Evolutionary conservation across 192 early-diverging fungal genomes (phyloP).

Genomic region (Gonapodya prolifera): DNA sequence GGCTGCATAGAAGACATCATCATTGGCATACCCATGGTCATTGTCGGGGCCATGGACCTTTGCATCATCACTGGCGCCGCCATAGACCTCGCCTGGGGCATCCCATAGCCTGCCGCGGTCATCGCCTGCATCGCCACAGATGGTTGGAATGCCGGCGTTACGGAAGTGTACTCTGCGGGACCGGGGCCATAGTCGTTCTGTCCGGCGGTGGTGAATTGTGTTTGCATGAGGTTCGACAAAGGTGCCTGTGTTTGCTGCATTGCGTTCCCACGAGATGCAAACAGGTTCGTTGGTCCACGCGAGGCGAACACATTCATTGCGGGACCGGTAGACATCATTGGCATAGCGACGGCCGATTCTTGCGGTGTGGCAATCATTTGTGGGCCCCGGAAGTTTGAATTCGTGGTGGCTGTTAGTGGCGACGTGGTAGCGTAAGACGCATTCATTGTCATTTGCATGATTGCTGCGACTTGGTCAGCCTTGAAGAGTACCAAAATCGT

Average conservation of each 20-base stretch:
- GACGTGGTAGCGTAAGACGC: neutral
- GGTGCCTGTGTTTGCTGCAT: neutral
- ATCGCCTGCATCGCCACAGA: neutral
- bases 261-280: neutral
- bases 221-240: neutral
- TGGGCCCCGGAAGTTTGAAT: neutral
- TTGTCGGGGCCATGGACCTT: neutral
- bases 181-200: neutral
- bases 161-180: neutral
- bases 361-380: neutral
- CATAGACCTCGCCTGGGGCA: neutral
- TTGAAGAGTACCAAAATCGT: too few relatives aligned
- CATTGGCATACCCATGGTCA: neutral
- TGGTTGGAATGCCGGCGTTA: neutral
- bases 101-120: neutral
- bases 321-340: neutral
- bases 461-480: neutral
- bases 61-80: neutral
- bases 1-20: neutral
- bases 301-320: neutral
- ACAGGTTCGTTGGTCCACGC: neutral
- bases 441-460: slow-evolving; percentile 1
- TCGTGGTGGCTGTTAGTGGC: neutral
- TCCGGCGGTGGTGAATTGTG: neutral
- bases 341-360: neutral